A percentile compares a stretch with the other conserved stretches of the same genome.
Conservation (phyloP, 768 basidiomycete species). For the Pleurotus pulmonarius region DNA sequence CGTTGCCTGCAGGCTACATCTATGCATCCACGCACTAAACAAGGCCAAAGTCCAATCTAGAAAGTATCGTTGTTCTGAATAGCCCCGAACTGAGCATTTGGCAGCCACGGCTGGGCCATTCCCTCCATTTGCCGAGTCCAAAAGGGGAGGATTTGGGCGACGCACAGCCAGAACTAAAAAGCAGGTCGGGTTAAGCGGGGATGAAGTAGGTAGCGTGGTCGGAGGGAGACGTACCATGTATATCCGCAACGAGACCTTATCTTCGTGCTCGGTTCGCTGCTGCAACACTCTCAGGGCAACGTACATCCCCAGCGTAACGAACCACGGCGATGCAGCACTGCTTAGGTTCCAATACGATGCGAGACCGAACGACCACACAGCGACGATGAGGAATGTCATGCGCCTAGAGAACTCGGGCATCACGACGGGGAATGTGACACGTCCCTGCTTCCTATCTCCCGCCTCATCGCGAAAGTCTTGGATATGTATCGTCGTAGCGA, state of each 20-base stretch:
- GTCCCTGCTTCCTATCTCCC: constrained; percentile 10
- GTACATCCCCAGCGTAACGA: constrained; percentile 7
- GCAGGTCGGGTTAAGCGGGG: not conserved
- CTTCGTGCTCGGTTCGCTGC: constrained; percentile 1
- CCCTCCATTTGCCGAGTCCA: constrained; percentile 4
- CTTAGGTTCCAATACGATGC: constrained; percentile 6
- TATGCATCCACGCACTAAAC: not conserved
- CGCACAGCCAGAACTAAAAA: constrained; percentile 5
- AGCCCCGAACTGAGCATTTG: not conserved
- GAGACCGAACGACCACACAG: constrained; percentile 6
- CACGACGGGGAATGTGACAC: constrained; percentile 11
- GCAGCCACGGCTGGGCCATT: not conserved
- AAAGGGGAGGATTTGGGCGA: constrained; percentile 5
- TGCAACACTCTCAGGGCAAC: constrained; percentile 5
- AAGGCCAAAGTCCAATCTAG: not conserved
- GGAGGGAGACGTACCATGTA: constrained; percentile 1
- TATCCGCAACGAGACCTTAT: constrained; percentile 5
- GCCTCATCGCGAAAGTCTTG: constrained; percentile 11
- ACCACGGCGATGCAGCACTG: not conserved
- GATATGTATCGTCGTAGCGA: constrained; percentile 11
- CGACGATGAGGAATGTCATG: constrained; percentile 1
- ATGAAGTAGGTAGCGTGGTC: not conserved
- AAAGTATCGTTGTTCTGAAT: constrained; percentile 5
- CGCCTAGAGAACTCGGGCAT: constrained; percentile 7
- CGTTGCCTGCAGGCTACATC: too few species aligned